Percentiles rank a stretch among this genome's conserved stretches.
phyloP scores from a whole-genome alignment of 768 basidiomycete genomes.

The Lactarius quietus region DNA sequence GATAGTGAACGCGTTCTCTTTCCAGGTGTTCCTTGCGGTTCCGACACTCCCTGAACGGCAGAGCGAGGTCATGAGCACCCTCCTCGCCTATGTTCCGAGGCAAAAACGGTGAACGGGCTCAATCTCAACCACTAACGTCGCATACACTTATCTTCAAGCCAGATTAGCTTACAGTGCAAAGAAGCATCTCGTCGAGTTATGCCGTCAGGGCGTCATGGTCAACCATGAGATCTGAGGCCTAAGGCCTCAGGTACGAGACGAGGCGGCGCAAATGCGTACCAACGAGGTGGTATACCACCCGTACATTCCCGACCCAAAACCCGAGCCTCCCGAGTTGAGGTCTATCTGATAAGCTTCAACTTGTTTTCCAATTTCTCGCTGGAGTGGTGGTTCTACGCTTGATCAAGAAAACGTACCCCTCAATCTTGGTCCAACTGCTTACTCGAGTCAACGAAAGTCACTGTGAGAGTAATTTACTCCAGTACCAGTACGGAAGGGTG shows the following conservation, averaged over 20 bases:
- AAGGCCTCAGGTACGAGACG: background rate
- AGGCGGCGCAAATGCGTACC: background rate
- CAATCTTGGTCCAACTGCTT: background rate
- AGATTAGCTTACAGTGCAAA: background rate
- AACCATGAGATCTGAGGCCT: background rate
- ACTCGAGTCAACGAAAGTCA: too few relatives aligned
- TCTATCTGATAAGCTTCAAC: background rate
- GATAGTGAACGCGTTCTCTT: background rate
- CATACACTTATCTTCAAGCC: background rate
- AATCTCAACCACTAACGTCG: background rate
- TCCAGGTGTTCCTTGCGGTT: background rate
- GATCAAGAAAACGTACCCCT: background rate
- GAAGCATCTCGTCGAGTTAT: background rate
- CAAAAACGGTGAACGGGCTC: background rate
- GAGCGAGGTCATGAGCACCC: background rate
- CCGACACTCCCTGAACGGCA: background rate
- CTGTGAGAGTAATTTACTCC: too few relatives aligned
- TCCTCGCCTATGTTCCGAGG: background rate
- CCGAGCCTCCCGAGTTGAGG: background rate
- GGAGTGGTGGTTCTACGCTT: background rate
- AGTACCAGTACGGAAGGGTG: background rate
- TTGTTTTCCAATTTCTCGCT: slow-evolving; percentile 1
- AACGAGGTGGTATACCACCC: too few relatives aligned
- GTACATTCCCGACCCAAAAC: background rate
- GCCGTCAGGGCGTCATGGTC: background rate